A percentile compares a stretch with the other conserved stretches of the same genome.
Conservation (phyloP, 129 eudicot genomes). For the Ambrosia artemisiifolia region DNA sequence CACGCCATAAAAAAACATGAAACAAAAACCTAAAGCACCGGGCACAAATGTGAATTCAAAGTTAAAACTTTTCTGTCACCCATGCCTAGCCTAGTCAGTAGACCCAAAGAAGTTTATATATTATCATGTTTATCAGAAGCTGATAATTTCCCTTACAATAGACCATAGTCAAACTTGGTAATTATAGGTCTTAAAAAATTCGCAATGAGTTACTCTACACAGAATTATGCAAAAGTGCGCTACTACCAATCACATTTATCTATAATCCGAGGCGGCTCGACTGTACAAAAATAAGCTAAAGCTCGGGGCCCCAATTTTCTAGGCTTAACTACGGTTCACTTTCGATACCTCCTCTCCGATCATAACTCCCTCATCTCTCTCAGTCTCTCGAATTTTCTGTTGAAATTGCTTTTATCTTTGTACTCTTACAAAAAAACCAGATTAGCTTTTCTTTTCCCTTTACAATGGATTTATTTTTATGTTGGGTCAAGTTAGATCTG, state of each 20-base stretch:
- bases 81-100: background rate
- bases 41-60: background rate
- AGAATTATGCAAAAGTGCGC: background rate
- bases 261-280: too few relatives aligned
- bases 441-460: background rate
- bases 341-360: too few relatives aligned
- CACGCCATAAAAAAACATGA: conserved; percentile 1
- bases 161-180: background rate
- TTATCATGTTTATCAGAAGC: background rate
- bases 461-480: background rate
- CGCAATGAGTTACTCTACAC: background rate
- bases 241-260: background rate
- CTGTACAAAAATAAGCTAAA: too few relatives aligned
- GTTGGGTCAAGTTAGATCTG: background rate
- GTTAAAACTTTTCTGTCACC: background rate
- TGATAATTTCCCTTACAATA: background rate
- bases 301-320: too few relatives aligned
- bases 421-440: too few relatives aligned
- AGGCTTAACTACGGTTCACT: too few relatives aligned
- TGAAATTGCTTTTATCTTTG: too few relatives aligned
- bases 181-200: background rate
- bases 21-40: background rate
- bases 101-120: background rate
- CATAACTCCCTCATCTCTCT: too few relatives aligned
- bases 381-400: too few relatives aligned